Conservation (phyloP, 2,329 filamentous ascomycete species). For the Beauveria medogensis region DNA sequence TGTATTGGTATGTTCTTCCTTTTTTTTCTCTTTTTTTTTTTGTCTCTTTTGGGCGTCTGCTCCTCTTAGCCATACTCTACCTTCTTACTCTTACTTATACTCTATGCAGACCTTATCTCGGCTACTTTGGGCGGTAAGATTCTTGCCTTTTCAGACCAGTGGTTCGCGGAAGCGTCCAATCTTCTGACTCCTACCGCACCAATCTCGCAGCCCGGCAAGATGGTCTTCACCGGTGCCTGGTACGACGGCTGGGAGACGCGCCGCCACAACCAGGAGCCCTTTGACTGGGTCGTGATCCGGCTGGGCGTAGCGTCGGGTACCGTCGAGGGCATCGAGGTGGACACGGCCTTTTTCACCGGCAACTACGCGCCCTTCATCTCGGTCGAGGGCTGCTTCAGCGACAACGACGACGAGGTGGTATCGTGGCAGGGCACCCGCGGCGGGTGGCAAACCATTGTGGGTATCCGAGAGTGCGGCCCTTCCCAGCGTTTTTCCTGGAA, state of each 20-base stretch:
- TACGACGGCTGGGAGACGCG: constrained; percentile 65
- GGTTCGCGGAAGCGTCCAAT: constrained; percentile 59
- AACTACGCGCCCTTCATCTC: constrained; percentile 76
- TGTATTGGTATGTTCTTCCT: constrained; percentile 45
- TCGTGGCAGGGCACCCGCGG: constrained; percentile 51
- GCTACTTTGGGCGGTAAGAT: constrained; percentile 54
- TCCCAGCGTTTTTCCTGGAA: constrained; percentile 67
- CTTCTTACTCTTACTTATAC: not conserved
- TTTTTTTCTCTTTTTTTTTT: no score
- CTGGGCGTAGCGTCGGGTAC: constrained; percentile 63
- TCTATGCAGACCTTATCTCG: constrained; percentile 49
- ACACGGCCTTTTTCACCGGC: constrained; percentile 74
- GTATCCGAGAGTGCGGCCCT: constrained; percentile 63
- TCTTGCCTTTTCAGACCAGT: constrained; percentile 58
- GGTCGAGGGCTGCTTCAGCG: constrained; percentile 65
- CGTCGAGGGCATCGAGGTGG: constrained; percentile 67
- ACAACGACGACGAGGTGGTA: constrained; percentile 54
- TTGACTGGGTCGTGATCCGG: constrained; percentile 60
- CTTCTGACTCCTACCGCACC: constrained; percentile 56
- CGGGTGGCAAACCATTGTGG: constrained; percentile 65
- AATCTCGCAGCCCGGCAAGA: constrained; percentile 56
- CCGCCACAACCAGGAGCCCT: constrained; percentile 54
- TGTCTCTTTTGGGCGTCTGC: no score
- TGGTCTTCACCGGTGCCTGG: constrained; percentile 62
- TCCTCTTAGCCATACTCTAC: not conserved